A percentile compares a stretch with the other conserved stretches of the same genome.
These are phyloP conservation scores for Tricholoma sp. DNA, from an alignment of 768 basidiomycete genomes.

Conservation along the genomic window DNA sequence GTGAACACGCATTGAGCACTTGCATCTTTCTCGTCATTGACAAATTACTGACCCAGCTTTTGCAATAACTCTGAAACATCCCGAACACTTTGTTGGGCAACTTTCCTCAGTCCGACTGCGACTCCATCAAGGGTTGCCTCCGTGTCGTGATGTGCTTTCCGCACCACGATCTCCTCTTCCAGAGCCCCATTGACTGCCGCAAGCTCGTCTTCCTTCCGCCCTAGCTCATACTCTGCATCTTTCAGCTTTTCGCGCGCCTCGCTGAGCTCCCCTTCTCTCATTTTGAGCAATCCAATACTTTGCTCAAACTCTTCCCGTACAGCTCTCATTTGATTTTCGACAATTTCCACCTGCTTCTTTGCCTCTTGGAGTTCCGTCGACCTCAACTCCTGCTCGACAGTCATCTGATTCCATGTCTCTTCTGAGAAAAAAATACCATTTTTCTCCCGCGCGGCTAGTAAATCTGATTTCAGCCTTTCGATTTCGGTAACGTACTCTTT, in stretches of 20 bases:
- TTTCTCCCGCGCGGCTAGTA: slow-evolving; percentile 90
- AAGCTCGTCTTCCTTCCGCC: slow-evolving; percentile 52
- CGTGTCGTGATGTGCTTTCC: slow-evolving; percentile 71
- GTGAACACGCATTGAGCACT: slow-evolving; percentile 6
- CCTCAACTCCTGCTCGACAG: slow-evolving; percentile 66
- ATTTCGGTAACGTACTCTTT: slow-evolving; percentile 95
- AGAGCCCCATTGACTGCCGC: slow-evolving; percentile 51
- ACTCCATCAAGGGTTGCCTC: slow-evolving; percentile 69
- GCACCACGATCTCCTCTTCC: slow-evolving; percentile 75
- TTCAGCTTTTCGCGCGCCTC: slow-evolving; percentile 52
- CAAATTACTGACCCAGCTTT: slow-evolving; percentile 64
- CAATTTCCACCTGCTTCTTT: slow-evolving; percentile 73
- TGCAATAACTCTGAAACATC: slow-evolving; percentile 72
- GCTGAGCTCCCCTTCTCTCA: slow-evolving; percentile 71
- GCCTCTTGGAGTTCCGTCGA: slow-evolving; percentile 80
- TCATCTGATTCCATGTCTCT: slow-evolving; percentile 85
- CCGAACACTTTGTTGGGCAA: slow-evolving; percentile 59
- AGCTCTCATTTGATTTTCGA: slow-evolving; percentile 75
- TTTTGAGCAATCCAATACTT: slow-evolving; percentile 71
- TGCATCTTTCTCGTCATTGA: background rate
- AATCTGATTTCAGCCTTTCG: slow-evolving; percentile 84
- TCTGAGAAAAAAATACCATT: slow-evolving; percentile 93
- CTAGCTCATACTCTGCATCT: slow-evolving; percentile 47
- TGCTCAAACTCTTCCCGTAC: slow-evolving; percentile 91
- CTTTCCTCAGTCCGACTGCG: slow-evolving; percentile 61